Conservation (phyloP, 371 early-diverging fungal genomes). For the Mucor lusitanicus region DNA sequence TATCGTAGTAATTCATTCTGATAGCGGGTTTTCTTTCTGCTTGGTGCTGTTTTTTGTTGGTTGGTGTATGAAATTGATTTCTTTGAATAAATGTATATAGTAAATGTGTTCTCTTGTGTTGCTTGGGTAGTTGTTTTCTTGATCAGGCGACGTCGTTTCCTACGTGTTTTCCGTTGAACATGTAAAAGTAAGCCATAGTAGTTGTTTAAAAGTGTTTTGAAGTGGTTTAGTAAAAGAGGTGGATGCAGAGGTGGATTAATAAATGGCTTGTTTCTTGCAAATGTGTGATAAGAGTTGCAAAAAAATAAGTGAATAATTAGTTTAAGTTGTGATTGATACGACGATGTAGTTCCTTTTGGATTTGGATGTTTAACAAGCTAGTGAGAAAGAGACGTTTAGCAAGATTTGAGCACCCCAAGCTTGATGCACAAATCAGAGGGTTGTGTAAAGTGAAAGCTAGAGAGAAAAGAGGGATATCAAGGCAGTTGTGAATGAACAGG, state of each 20-base stretch:
- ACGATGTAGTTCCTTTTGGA: not conserved
- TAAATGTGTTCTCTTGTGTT: not conserved
- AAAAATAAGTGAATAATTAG: not conserved
- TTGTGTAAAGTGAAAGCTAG: not conserved
- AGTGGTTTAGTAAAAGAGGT: not conserved
- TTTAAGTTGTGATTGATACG: not conserved
- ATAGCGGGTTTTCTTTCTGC: slow-evolving; percentile 1
- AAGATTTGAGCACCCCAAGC: slow-evolving; percentile 1
- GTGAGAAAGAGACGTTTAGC: not conserved
- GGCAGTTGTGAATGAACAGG: not conserved
- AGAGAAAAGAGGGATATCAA: not conserved
- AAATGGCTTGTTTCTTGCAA: not conserved
- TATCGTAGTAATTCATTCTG: slow-evolving; percentile 7
- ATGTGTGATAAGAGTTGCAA: not conserved
- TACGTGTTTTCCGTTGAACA: slow-evolving; percentile 37
- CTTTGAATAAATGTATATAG: not conserved
- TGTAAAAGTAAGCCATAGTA: slow-evolving; percentile 30
- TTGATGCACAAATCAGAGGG: not conserved
- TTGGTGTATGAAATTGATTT: not conserved
- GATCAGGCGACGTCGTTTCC: slow-evolving; percentile 36
- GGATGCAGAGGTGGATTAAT: not conserved
- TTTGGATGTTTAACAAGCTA: not conserved
- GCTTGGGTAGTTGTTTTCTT: slow-evolving; percentile 6
- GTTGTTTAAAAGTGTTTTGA: not conserved
- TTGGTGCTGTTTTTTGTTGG: slow-evolving; percentile 1